Conservation (phyloP, 2,329 filamentous ascomycete species). For the Tolypocladium album region DNA sequence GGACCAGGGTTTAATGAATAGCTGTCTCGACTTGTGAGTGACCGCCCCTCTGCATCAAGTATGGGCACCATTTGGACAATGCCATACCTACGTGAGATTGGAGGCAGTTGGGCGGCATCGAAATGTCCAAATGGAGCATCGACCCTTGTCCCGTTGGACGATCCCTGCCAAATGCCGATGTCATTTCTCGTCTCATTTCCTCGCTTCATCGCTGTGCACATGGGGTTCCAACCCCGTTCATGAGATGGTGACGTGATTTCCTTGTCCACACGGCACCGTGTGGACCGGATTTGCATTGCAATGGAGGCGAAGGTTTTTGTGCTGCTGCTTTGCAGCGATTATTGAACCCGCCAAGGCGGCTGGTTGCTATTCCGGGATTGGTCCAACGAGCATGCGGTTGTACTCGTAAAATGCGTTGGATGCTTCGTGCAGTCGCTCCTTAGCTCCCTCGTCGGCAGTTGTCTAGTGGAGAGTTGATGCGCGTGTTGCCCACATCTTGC, state of each 20-base stretch:
- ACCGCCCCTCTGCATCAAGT: background rate
- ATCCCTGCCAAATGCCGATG: slow-evolving; percentile 1
- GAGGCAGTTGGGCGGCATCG: background rate
- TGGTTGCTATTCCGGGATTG: background rate
- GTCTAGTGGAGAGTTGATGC: background rate
- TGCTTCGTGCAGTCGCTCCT: background rate
- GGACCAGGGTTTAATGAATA: background rate
- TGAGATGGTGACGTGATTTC: background rate
- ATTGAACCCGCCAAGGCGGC: background rate
- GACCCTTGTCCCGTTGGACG: background rate
- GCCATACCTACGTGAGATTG: slow-evolving; percentile 1
- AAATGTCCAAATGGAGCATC: background rate
- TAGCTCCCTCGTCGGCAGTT: background rate
- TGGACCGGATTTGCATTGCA: background rate
- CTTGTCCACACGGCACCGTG: background rate
- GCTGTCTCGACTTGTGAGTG: background rate
- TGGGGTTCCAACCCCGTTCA: background rate
- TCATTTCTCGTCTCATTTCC: slow-evolving; percentile 10
- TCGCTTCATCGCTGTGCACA: background rate
- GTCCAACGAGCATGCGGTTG: background rate
- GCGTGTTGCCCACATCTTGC: background rate
- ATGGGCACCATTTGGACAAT: background rate
- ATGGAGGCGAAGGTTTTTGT: background rate
- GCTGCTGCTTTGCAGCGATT: background rate
- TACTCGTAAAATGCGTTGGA: background rate